Conservation (phyloP, 345 rosid genomes). For the Linum lewisii region DNA sequence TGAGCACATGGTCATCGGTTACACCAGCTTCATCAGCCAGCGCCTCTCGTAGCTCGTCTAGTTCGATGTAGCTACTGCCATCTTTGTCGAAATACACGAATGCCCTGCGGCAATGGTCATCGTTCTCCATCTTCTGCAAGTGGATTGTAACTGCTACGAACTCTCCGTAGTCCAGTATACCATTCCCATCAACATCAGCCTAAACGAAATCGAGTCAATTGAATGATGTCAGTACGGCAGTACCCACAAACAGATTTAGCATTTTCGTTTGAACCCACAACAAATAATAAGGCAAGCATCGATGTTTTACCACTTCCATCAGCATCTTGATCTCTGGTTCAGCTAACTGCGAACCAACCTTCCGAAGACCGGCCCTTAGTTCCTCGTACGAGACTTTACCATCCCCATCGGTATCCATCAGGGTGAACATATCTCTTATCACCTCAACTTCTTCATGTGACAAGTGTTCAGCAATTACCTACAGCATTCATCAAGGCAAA, state of each 20-base stretch:
- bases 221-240: neutral
- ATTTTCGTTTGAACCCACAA: no score
- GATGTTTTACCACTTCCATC: neutral
- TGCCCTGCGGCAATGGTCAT: constrained; percentile 4
- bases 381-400: constrained; percentile 4
- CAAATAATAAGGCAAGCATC: neutral
- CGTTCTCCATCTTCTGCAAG: constrained; percentile 7
- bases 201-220: neutral
- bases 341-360: constrained; percentile 3
- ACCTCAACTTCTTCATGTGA: constrained; percentile 2
- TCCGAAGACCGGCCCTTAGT: constrained; percentile 3
- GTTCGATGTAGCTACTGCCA: constrained; percentile 1
- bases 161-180: constrained; percentile 2
- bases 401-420: constrained; percentile 5
- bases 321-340: constrained; percentile 4
- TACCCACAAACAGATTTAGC: neutral
- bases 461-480: constrained; percentile 5
- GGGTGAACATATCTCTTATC: constrained; percentile 1
- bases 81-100: neutral
- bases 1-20: neutral
- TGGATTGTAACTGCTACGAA: constrained; percentile 4
- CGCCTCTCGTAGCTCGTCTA: constrained; percentile 2
- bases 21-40: neutral
- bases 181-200: constrained; percentile 8
- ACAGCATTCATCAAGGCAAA: neutral